phyloP scores from a whole-genome alignment of 352 stramenopile species.

The Blastocystis sp. region DNA sequence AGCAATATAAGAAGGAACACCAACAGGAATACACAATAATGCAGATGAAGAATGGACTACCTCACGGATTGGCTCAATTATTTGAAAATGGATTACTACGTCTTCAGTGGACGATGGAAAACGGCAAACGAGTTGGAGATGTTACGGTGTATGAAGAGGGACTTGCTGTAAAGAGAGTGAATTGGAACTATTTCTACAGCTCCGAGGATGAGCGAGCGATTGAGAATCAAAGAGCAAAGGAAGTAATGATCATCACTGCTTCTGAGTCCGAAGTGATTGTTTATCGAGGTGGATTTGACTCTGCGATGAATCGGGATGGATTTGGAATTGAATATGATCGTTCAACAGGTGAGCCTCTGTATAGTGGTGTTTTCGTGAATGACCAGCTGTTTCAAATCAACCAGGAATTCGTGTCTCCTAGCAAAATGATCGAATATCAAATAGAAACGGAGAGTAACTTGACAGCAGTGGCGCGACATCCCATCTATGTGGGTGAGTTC shows the following conservation, averaged over 20 bases:
- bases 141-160: neutral
- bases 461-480: neutral
- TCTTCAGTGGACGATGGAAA: neutral
- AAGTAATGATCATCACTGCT: neutral
- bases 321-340: neutral
- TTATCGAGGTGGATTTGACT: neutral
- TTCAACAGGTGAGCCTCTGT: neutral
- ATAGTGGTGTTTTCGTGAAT: neutral
- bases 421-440: slow-evolving; percentile 4
- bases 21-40: neutral
- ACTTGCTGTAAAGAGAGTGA: neutral
- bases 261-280: neutral
- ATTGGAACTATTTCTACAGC: neutral
- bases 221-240: neutral
- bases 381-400: neutral
- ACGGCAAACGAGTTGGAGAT: neutral
- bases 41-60: neutral
- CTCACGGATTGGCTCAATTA: neutral
- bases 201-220: neutral
- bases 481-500: slow-evolving; percentile 4
- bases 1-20: neutral
- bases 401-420: slow-evolving; percentile 8
- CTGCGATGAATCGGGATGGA: neutral
- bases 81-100: neutral
- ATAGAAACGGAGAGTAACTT: neutral